Evolutionary conservation across 805 yeast species (phyloP), one percentile per base, ranked within the genome.

Genomic region (Yamadazyma olivae): DNA sequence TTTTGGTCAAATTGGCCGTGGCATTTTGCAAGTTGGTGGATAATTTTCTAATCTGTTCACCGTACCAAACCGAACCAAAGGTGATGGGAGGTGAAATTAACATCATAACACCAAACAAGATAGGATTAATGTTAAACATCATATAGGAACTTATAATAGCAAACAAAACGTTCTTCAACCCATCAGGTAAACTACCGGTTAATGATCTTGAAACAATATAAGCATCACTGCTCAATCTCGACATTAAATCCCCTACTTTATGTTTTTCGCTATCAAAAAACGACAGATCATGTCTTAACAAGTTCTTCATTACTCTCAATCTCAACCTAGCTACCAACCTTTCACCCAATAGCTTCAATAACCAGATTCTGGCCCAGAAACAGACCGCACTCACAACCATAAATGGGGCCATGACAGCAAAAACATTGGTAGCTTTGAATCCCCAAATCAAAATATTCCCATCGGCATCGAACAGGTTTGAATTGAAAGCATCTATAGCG

Each of bases 351-450:
- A 68, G 45, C 39, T 59, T 59, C 37, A 59, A 50, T 8, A 58
- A 64, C 72, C 72, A 67, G 38, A 64, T 65, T 35, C 74, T 53
- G 16, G 74, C 71, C 74, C 74, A 67, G 47, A 67, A 67, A 41
- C 74, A 67, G 12, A 56, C 54, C 8, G 74, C 72, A 51, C 66
- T 57, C 4, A 59, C 57, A 32, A 54, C 50, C 68, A 67, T 64
- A 35, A 67, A 67, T 7, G 74, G 74, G 6, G 67, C 58, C 74
- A 67, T 67, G 17, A 62, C 47, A 12, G 56, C 54, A 38, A 67
- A 66, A 1, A 67, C 61, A 1, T 68, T 67, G 15, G 66, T 53
- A 40, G 64, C 65, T 39, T 64, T 65, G 42, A 61, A 67, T 5
- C 74, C 74, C 72, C 72, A 67, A 26, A 67, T 65, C 30, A 67